Evolutionary conservation across 1,284 basidiomycete genomes (phyloP), one percentile per base, ranked within the genome.

Genomic region (Cryptococcus floricola): DNA sequence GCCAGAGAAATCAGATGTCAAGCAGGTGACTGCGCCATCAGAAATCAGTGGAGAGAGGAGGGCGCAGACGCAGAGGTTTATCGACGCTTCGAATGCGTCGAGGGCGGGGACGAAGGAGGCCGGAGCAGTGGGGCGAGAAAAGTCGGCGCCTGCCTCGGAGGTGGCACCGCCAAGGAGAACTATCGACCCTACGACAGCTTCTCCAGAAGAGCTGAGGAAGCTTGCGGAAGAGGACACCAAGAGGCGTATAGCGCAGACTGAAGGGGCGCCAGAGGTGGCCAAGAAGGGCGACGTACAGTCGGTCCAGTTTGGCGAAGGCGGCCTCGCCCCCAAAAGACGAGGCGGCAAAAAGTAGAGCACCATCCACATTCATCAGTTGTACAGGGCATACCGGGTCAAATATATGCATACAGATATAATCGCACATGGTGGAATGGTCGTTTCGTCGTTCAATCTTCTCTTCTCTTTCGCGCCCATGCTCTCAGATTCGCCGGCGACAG

Each of bases 211-310:
- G 25, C 61, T 76, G 37, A 59, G 74, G 27, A 60, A 45, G 39
- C 57, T 76, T 8, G 65, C 74, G 2, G 68, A 71, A 63, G 68
- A 74, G 51, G 74, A 74, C 58, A 73, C 71, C 23, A 67, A 65
- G 51, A 52, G 70, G 31, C 58, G 72, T n/a, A 64, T 76, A 52
- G 45, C 51, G 38, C 59, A 74, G 62, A 63, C 61, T 44, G 62
- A 65, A 10, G 62, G 60, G 9, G 50, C 51, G 34, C 51, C 52
- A 38, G 42, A 45, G n/a, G 23, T 39, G 48, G 48, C 27, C n/a
- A 27, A 31, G 18, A 38, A 49, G 43, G 34, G 38, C 16, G 41
- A 34, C 10, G 48, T 51, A 10, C 51, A 53, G 18, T 28, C 46
- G 13, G 56, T 50, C 10, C 41, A 37, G 12, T 23, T 45, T 25